phyloP scores from a whole-genome alignment of 1,139 yeast species.

The Candida mesenterica region DNA sequence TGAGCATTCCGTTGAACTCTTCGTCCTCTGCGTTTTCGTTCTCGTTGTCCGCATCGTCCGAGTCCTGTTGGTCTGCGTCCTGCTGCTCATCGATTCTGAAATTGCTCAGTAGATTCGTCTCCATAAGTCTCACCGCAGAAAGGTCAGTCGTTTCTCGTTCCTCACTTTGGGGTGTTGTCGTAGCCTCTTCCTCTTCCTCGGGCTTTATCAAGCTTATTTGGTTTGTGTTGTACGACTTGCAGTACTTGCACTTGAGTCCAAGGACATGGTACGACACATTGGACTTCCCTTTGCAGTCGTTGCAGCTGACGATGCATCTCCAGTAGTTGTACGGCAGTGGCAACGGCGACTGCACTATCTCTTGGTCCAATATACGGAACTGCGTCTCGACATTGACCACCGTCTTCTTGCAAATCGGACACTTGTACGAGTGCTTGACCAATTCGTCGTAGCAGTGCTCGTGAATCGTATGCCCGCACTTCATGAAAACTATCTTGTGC shows the following conservation, averaged over 20 bases:
- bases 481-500: slow-evolving; percentile 84
- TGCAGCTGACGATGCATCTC: slow-evolving; percentile 78
- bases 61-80: slow-evolving; percentile 20
- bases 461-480: slow-evolving; percentile 93
- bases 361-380: slow-evolving; percentile 81
- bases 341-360: slow-evolving; percentile 70
- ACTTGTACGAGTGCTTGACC: slow-evolving; percentile 77
- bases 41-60: slow-evolving; percentile 22
- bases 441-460: slow-evolving; percentile 79
- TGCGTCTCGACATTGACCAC: slow-evolving; percentile 85
- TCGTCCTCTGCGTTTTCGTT: slow-evolving; percentile 18
- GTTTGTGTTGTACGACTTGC: slow-evolving; percentile 82
- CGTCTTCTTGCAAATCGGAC: slow-evolving; percentile 87
- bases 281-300: slow-evolving; percentile 86
- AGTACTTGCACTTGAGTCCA: slow-evolving; percentile 84
- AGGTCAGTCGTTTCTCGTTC: slow-evolving; percentile 9
- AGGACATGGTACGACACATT: slow-evolving; percentile 76
- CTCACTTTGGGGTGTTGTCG: slow-evolving; percentile 14
- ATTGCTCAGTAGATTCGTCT: slow-evolving; percentile 39
- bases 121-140: slow-evolving; percentile 30
- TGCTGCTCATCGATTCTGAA: slow-evolving; percentile 33
- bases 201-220: slow-evolving; percentile 64
- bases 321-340: slow-evolving; percentile 78
- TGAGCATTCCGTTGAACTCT: slow-evolving; percentile 22
- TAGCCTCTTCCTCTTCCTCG: slow-evolving; percentile 42